A percentile compares a stretch with the other conserved stretches of the same genome.
These are phyloP conservation scores for Priceomyces melissophilus DNA, from an alignment of 805 yeast species.

Conservation along the genomic window DNA sequence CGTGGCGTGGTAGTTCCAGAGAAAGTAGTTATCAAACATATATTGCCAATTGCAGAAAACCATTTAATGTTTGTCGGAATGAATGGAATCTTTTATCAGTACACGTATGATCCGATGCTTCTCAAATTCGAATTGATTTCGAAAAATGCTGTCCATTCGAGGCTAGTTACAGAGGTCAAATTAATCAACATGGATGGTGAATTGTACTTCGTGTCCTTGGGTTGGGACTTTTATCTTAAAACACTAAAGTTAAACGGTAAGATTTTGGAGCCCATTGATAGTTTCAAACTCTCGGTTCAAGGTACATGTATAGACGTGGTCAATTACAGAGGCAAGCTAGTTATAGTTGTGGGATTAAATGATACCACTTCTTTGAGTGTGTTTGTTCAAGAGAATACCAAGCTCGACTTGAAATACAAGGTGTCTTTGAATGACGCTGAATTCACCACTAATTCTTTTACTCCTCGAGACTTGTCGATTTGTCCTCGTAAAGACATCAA, in stretches of 20 bases:
- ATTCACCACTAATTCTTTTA: slow-evolving; percentile 61
- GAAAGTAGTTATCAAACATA: slow-evolving; percentile 31
- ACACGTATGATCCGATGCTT: slow-evolving; percentile 3
- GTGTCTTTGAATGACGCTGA: slow-evolving; percentile 72
- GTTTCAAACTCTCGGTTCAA: slow-evolving; percentile 41
- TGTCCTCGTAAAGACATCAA: slow-evolving; percentile 6
- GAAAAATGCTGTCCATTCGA: slow-evolving; percentile 29
- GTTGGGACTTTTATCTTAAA: slow-evolving; percentile 53
- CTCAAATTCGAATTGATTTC: slow-evolving; percentile 5
- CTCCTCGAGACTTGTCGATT: slow-evolving; percentile 46
- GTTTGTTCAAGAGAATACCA: slow-evolving; percentile 19
- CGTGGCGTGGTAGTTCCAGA: slow-evolving; percentile 17
- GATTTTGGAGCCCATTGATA: slow-evolving; percentile 11
- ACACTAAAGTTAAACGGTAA: slow-evolving; percentile 25
- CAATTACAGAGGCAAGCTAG: slow-evolving; percentile 24
- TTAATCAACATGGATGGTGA: slow-evolving; percentile 13
- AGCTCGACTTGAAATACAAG: slow-evolving; percentile 35
- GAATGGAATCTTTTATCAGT: slow-evolving; percentile 41
- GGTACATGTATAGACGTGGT: slow-evolving; percentile 50
- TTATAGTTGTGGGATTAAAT: slow-evolving; percentile 52
- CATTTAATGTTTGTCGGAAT: slow-evolving; percentile 45
- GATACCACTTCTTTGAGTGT: slow-evolving; percentile 59
- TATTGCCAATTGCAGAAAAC: slow-evolving; percentile 23
- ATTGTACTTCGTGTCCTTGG: slow-evolving; percentile 49
- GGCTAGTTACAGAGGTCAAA: slow-evolving; percentile 38